These are phyloP conservation scores for Coniella lustricola DNA, from an alignment of 2,329 filamentous ascomycete genomes.

Conservation along the genomic window DNA sequence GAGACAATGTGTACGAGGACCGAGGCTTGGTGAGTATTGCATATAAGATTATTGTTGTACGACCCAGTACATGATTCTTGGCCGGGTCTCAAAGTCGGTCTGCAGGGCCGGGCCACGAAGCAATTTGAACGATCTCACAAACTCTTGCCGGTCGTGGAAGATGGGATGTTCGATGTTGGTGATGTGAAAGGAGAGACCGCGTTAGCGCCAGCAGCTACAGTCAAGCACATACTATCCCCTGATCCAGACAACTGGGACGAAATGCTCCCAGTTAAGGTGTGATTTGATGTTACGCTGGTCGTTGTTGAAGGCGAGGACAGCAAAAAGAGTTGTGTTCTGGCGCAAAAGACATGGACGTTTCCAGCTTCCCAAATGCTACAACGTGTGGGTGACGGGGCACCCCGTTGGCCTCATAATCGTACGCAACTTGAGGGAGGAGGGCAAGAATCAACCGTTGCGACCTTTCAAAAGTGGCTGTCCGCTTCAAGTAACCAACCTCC, in stretches of 20 bases:
- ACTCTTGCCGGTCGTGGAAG: neutral
- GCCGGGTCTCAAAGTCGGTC: neutral
- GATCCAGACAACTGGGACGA: neutral
- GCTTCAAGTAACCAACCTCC: no score
- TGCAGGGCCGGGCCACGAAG: neutral
- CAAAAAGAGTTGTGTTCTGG: neutral
- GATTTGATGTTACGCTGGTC: constrained; percentile 5
- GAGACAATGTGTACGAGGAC: neutral
- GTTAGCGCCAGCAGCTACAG: constrained; percentile 10
- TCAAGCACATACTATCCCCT: neutral
- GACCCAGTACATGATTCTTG: constrained; percentile 5
- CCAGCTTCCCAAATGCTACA: neutral
- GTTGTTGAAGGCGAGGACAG: neutral
- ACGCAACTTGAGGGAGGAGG: neutral
- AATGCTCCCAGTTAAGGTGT: constrained; percentile 1
- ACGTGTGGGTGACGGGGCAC: no score
- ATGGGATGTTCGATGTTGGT: constrained; percentile 3
- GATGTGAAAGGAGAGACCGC: neutral
- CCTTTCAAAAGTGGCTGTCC: neutral
- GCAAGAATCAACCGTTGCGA: neutral
- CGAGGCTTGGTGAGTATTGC: constrained; percentile 5
- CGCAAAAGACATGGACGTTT: neutral
- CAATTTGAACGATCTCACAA: constrained; percentile 9
- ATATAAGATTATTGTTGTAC: constrained; percentile 6
- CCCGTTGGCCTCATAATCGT: no score